phyloP scores from a whole-genome alignment of 2,329 filamentous ascomycete genomes.

The Macrophomina phaseolina region DNA sequence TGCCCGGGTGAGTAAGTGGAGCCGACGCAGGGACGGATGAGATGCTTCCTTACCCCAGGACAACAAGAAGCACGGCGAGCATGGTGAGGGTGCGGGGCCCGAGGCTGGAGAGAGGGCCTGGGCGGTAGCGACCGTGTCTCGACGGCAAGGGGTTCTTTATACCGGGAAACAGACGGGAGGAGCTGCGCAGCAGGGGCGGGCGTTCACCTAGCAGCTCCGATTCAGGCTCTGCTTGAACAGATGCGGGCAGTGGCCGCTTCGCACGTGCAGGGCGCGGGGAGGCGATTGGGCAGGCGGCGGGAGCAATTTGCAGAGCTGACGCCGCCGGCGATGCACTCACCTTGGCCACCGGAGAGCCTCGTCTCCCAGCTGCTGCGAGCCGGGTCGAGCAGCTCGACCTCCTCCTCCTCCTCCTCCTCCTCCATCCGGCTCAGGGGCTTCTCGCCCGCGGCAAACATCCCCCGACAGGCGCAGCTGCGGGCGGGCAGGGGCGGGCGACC shows the following conservation, averaged over 20 bases:
- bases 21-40: background rate
- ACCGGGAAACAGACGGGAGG: background rate
- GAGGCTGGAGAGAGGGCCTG: background rate
- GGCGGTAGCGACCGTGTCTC: background rate
- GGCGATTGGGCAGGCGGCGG: background rate
- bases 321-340: conserved; percentile 1
- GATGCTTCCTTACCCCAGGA: conserved; percentile 1
- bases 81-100: conserved; percentile 13
- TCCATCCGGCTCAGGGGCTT: conserved; percentile 1
- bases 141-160: too few relatives aligned
- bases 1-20: background rate
- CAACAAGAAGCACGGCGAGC: conserved; percentile 12
- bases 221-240: background rate
- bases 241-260: background rate
- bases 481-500: background rate
- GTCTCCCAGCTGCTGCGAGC: background rate
- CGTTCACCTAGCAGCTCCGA: conserved; percentile 10
- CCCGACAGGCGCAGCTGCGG: background rate
- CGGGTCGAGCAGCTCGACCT: conserved; percentile 7
- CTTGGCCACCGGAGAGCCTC: background rate
- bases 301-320: background rate
- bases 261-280: conserved; percentile 3
- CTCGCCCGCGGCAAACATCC: background rate
- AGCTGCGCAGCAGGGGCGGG: conserved; percentile 11
- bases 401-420: conserved; percentile 2